These are phyloP conservation scores for Penicillium sp. DNA, from an alignment of 2,329 filamentous ascomycete genomes.

Conservation along the genomic window DNA sequence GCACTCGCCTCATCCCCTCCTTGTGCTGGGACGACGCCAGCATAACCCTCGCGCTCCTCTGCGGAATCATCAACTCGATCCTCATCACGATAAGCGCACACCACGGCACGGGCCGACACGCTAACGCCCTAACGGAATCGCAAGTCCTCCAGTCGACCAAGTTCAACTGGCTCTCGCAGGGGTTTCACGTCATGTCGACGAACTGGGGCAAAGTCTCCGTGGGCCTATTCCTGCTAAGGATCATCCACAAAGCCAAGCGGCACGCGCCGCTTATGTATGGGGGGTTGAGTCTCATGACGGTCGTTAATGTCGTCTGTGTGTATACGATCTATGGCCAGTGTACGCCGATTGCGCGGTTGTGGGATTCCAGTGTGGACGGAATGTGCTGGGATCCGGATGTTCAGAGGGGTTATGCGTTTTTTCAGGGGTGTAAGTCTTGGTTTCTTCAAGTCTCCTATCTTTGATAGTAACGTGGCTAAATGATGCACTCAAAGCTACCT, in stretches of 20 bases:
- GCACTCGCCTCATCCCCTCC: constrained; percentile 9
- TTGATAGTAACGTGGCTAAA: no score
- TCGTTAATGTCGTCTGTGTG: constrained; percentile 14
- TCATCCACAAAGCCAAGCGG: constrained; percentile 15
- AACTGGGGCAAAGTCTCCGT: constrained; percentile 21
- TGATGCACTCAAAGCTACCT: constrained; percentile 13
- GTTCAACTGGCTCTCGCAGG: constrained; percentile 21
- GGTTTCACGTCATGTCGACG: constrained; percentile 21
- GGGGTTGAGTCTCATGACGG: constrained; percentile 4
- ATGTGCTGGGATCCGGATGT: constrained; percentile 12
- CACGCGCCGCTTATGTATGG: constrained; percentile 15
- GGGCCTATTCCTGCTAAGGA: constrained; percentile 17
- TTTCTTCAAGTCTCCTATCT: no score
- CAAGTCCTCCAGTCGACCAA: constrained; percentile 10
- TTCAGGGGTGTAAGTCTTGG: constrained; percentile 22
- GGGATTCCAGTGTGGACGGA: constrained; percentile 4
- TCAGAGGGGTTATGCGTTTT: constrained; percentile 21
- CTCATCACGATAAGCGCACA: constrained; percentile 1
- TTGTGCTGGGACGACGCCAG: constrained; percentile 19
- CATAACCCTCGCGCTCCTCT: constrained; percentile 16
- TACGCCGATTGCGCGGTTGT: constrained; percentile 6
- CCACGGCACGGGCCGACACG: constrained; percentile 19
- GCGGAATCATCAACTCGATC: constrained; percentile 11
- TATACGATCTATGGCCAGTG: constrained; percentile 22
- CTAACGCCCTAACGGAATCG: not conserved